Conservation (phyloP, 208 protist species). For the Acanthamoeba castellanii region DNA sequence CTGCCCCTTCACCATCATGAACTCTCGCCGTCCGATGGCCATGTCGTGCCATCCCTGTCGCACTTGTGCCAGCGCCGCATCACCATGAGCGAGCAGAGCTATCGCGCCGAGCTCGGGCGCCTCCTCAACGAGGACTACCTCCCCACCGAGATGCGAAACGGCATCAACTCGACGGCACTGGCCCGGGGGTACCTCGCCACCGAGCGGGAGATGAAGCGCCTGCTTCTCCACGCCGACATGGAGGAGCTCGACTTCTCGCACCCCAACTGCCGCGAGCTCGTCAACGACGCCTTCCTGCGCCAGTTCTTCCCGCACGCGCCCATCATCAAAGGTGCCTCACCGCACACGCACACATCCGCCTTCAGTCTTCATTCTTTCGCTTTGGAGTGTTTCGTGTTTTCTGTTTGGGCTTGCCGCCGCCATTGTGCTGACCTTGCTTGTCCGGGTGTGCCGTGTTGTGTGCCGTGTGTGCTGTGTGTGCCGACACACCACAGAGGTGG, state of each 20-base stretch:
- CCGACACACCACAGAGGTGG: neutral
- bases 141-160: constrained; percentile 18
- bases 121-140: neutral
- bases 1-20: neutral
- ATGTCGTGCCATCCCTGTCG: neutral
- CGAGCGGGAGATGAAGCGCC: neutral
- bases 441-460: neutral
- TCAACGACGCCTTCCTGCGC: constrained; percentile 8
- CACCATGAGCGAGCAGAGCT: neutral
- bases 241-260: constrained; percentile 8
- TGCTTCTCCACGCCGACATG: neutral
- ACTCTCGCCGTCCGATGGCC: neutral
- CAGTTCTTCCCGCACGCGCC: constrained; percentile 18
- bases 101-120: neutral
- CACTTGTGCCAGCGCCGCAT: neutral
- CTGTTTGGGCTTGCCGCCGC: neutral
- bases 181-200: neutral
- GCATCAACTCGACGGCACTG: neutral
- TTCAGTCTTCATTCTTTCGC: neutral
- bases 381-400: neutral
- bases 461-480: neutral
- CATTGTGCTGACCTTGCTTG: neutral
- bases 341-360: too few species aligned
- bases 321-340: neutral
- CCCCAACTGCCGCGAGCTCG: neutral